phyloP scores from a whole-genome alignment of 306 rosid genomes.

The Casuarina glauca region DNA sequence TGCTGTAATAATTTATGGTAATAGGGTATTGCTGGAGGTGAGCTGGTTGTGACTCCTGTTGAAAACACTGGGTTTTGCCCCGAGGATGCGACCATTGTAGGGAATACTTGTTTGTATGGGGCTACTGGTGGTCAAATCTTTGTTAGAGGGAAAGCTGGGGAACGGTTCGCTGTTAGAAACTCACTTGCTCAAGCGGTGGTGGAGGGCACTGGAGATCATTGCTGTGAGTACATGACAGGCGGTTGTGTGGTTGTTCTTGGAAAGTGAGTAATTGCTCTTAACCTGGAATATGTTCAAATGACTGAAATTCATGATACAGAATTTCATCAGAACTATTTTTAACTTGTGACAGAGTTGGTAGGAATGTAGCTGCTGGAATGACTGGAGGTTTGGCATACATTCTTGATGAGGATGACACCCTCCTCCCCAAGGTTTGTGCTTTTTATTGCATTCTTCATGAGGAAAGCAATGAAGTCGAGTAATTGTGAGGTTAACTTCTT shows the following conservation, averaged over 20 bases:
- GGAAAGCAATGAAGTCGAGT: too few species aligned
- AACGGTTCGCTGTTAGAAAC: slow-evolving; percentile 97
- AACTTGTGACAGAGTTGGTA: slow-evolving; percentile 81
- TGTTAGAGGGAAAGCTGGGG: slow-evolving; percentile 95
- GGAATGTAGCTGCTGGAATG: slow-evolving; percentile 99
- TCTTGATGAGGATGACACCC: slow-evolving; percentile 84
- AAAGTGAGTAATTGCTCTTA: slow-evolving; percentile 69
- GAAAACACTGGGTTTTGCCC: slow-evolving; percentile 80
- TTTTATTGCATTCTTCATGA: not conserved
- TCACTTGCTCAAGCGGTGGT: slow-evolving; percentile 97
- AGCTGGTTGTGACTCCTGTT: slow-evolving; percentile 83
- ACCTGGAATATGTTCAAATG: slow-evolving; percentile 10
- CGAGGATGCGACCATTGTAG: slow-evolving; percentile 95
- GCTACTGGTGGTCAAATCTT: slow-evolving; percentile 98
- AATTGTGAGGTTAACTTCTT: not conserved
- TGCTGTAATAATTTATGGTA: slow-evolving; percentile 30
- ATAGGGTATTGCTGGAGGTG: slow-evolving; percentile 98
- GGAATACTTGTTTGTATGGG: slow-evolving; percentile 97
- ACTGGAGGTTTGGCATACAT: slow-evolving; percentile 97
- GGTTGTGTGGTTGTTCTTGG: slow-evolving; percentile 94
- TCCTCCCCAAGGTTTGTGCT: slow-evolving; percentile 82
- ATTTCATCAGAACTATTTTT: slow-evolving; percentile 26
- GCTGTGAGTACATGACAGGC: slow-evolving; percentile 98
- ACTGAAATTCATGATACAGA: slow-evolving; percentile 7
- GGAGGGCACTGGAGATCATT: slow-evolving; percentile 98